Base-by-base conservation (phyloP, 2,329 filamentous ascomycete species). In the Hypoxylon sp. region DNA sequence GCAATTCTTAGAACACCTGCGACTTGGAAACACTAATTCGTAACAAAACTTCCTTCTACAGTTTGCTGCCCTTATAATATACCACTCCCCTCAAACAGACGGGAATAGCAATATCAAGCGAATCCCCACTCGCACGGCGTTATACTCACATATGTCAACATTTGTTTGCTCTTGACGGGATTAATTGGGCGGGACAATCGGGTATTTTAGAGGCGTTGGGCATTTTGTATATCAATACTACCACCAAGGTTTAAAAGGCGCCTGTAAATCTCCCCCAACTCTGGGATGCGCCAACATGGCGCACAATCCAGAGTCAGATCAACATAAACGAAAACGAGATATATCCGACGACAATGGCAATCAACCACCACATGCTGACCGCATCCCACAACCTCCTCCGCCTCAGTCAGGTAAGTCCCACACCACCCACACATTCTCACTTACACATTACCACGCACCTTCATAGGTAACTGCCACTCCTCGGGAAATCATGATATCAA, bases 291-390 rank as follows among this genome's bases (percentile, higher is more conserved):
- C 66, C 65, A 73, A 63, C 60, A 84, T 84, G 82, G 80, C 82
- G 72, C 81, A 82, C 75, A 79, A 75, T 73, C 75, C 78, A 68
- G 81, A 82, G 32, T 69, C 75, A 59, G 81, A 84, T 60, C 75
- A 79, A 69, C 79, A 81, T 75, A 85, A 85, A 78, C 82, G 83
- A 70, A 85, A 85, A 75, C 82, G 83, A 71, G 82, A 83, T 68
- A 72, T 75, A 60, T 73, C 78, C 63, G 82, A 85, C 72, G 83
- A 85, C 74, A 78, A 73, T 69, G 80, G 79, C 72, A 76, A 72
- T 64, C 81, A 81, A 71, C 73, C 75, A 68, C 70, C 73, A 51
- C 79, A 79, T 65, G 69, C 77, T 68, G 79, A 80, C 70, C 79
- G 79, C 67, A 81, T 81, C 67, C 81, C 80, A 68, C 83, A 83